These are phyloP conservation scores for Trichophyton equinum DNA, from an alignment of 2,329 filamentous ascomycete genomes.

Conservation along the genomic window DNA sequence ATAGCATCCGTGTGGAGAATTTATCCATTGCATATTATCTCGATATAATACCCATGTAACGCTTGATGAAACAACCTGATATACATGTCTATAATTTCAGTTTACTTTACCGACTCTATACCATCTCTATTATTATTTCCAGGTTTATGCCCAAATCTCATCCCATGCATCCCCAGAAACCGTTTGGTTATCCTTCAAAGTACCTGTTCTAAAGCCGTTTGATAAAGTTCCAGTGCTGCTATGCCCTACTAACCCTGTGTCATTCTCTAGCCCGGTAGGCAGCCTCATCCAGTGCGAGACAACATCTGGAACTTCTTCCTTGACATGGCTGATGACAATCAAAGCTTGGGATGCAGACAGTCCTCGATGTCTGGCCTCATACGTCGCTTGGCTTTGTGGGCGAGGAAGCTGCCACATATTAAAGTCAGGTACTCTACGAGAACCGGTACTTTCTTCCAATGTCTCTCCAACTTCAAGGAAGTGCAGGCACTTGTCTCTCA, in stretches of 20 bases:
- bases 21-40: too few species aligned
- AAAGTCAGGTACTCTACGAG: constrained; percentile 7
- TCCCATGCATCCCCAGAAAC: constrained; percentile 12
- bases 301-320: constrained; percentile 76
- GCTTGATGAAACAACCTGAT: background rate
- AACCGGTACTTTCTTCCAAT: constrained; percentile 18
- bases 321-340: constrained; percentile 82
- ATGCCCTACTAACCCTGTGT: background rate
- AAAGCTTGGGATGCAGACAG: constrained; percentile 62
- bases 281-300: constrained; percentile 77
- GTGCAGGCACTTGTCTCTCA: constrained; percentile 74
- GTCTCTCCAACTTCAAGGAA: constrained; percentile 59
- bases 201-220: constrained; percentile 9
- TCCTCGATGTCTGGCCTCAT: constrained; percentile 33
- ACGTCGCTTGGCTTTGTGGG: constrained; percentile 3
- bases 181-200: constrained; percentile 6
- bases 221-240: background rate
- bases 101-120: background rate
- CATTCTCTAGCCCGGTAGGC: constrained; percentile 34
- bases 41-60: background rate
- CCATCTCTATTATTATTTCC: background rate
- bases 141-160: constrained; percentile 11
- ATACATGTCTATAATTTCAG: background rate
- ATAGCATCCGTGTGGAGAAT: too few species aligned
- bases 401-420: constrained; percentile 9